phyloP scores from a whole-genome alignment of 2,329 filamentous ascomycete species.

The Exophiala sideris region DNA sequence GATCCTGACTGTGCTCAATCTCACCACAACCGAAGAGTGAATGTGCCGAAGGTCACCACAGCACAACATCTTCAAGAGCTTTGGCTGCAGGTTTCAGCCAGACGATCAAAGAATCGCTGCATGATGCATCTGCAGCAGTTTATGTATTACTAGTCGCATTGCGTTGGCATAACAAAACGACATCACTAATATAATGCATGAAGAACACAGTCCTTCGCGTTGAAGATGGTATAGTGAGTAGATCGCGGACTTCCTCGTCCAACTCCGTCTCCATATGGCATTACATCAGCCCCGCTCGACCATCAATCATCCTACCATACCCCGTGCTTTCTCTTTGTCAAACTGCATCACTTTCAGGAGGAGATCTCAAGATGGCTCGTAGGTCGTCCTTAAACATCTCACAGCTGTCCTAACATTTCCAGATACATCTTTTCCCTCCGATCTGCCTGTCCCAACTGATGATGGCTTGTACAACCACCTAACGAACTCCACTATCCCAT shows the following conservation, averaged over 20 bases:
- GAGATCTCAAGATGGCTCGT: conserved; percentile 10
- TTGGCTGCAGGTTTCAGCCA: too few species aligned
- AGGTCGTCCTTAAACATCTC: not conserved
- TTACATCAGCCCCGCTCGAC: not conserved
- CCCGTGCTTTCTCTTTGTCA: too few species aligned
- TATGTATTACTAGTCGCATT: too few species aligned
- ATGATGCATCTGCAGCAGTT: too few species aligned
- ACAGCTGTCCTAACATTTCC: not conserved
- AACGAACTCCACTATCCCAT: conserved; percentile 27
- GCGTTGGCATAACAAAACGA: too few species aligned
- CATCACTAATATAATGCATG: too few species aligned
- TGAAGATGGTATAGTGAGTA: too few species aligned
- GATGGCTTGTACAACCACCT: conserved; percentile 42
- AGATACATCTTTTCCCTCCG: conserved; percentile 33
- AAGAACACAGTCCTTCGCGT: too few species aligned
- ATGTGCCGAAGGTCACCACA: not conserved
- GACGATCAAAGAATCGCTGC: too few species aligned
- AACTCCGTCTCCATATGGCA: too few species aligned
- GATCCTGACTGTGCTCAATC: conserved; percentile 26
- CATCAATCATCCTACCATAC: not conserved
- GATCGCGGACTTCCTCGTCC: too few species aligned
- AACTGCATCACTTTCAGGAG: not conserved
- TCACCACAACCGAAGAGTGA: not conserved
- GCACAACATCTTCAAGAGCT: too few species aligned
- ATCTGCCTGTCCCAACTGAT: conserved; percentile 39